Evolutionary conservation across 1,284 basidiomycete genomes (phyloP), one percentile per base, ranked within the genome.

Genomic region (Coniferiporia weirii): DNA sequence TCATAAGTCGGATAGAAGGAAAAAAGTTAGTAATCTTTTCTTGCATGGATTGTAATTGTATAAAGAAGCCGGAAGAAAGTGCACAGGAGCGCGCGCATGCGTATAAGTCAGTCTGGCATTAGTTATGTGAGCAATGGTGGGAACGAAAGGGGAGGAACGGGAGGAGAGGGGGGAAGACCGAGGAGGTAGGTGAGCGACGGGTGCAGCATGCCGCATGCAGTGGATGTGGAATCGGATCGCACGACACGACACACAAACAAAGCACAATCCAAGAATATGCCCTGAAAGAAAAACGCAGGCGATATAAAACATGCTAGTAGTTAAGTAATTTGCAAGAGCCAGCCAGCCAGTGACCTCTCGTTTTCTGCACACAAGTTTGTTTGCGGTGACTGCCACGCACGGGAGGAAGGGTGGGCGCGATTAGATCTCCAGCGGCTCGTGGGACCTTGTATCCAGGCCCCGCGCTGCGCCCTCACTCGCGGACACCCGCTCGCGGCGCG

Each of bases 401-500:
- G 2, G 27, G 52, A 43, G 34, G 7, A 35, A 17, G 32, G 38
- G 27, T 34, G 34, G 17, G 40, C 40, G 27, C 27, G 44, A 38
- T 84, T 77, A 92, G 79, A 92, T 84, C 71, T 91, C 90, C 73
- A 91, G 71, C 55, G 88, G 87, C 75, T 92, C 88, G 73, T 91
- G 87, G 64, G 87, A 88, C 71, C 86, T 81, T 66, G 88, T 81
- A 68, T 92, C 90, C 66, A 91, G 81, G 70, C 71, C 67, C 74
- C 82, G 78, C 54, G 74, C 70, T 69, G 79, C 79, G 64, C 73
- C 75, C 68, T 89, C 86, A 64, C 76, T 78, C 54, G 74, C 73
- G 27, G 77, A 76, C 35, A 75, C 74, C 63, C 87, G 78, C 68
- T 84, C 84, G 66, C 86, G 78, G 63, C 90, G 79, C 64, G 76